Evolutionary conservation across 2,329 filamentous ascomycete species (phyloP), one percentile per base, ranked within the genome.

Genomic region (Fusarium armeniacum): DNA sequence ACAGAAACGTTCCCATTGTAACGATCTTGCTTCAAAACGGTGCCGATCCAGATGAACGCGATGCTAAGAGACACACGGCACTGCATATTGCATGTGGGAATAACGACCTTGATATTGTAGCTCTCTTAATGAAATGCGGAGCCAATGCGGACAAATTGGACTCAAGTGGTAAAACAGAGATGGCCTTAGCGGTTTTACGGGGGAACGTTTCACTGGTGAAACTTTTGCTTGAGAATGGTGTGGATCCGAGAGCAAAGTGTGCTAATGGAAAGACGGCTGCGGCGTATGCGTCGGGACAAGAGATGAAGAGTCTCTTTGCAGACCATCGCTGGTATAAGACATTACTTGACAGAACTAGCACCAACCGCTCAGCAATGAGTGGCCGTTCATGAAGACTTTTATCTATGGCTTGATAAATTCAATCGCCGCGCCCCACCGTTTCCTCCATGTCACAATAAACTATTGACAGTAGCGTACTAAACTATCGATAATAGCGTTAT

Each of bases 261-360:
- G 18, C 58, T 0, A 63, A 63, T 47, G 58, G 60, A 1, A 63
- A 62, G 15, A 62, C 41, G 5, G 20, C 58, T 12, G 58, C 24
- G 15, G 35, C 41, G 3, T 63, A 56, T 44, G 58, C 47, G 2
- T 32, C 24, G 5, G 47, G 40, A 3, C n/a, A 43, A 2, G 60
- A 63, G 41, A 49, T 40, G n/a, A 63, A 62, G 20, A 47, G 30
- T 13, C 3, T 63, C 0, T 36, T 62, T 22, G 30, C 20, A 4
- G n/a, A 59, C 5, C 36, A 15, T 9, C 38, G 5, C 1, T 61
- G 44, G 58, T 52, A 61, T 5, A 51, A 51, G 6, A 60, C 36
- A 2, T 32, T 61, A 5, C 30, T 60, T 15, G 55, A 61, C 9
- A 51, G 55, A 16, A 44, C 24, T 3, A 51, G 9, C 28, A 60